These are phyloP conservation scores for Trichosporon sp. DNA, from an alignment of 1,284 basidiomycete species.

Conservation along the genomic window DNA sequence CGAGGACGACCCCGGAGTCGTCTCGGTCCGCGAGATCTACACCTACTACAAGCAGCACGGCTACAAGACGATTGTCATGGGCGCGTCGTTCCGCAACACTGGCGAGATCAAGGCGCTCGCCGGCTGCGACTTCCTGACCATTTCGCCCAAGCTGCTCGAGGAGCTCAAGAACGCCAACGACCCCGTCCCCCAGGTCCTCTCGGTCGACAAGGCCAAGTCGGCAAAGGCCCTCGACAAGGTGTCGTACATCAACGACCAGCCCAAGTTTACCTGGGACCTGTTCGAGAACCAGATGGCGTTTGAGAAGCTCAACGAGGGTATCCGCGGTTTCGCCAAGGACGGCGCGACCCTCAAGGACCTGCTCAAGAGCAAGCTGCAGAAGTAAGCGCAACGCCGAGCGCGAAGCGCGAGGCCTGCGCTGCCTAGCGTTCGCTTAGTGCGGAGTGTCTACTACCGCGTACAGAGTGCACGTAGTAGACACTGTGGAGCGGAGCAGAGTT, in stretches of 20 bases:
- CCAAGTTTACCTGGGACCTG: slow-evolving; percentile 90
- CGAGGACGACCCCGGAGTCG: slow-evolving; percentile 88
- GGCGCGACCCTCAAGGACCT: slow-evolving; percentile 80
- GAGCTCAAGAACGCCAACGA: slow-evolving; percentile 78
- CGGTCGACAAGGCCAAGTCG: slow-evolving; percentile 58
- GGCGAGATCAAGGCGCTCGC: slow-evolving; percentile 93
- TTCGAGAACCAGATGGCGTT: slow-evolving; percentile 91
- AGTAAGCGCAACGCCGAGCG: slow-evolving; percentile 13
- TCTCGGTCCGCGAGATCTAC: slow-evolving; percentile 88
- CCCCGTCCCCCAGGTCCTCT: slow-evolving; percentile 76
- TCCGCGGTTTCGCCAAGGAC: slow-evolving; percentile 94
- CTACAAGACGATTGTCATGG: slow-evolving; percentile 99
- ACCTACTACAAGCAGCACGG: slow-evolving; percentile 96
- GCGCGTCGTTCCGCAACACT: slow-evolving; percentile 93
- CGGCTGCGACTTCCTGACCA: slow-evolving; percentile 95
- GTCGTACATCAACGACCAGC: slow-evolving; percentile 82
- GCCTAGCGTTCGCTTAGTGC: too few relatives aligned
- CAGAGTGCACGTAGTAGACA: too few relatives aligned
- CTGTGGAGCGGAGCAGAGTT: too few relatives aligned
- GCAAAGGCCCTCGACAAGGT: slow-evolving; percentile 67
- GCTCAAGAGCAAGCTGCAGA: slow-evolving; percentile 67
- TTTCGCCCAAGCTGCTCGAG: slow-evolving; percentile 83
- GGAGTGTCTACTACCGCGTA: neutral
- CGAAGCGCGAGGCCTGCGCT: too few relatives aligned
- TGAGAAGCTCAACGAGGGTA: slow-evolving; percentile 92